Evolutionary conservation across 768 basidiomycete genomes (phyloP).

Genomic region (Termitomyces sp.): DNA sequence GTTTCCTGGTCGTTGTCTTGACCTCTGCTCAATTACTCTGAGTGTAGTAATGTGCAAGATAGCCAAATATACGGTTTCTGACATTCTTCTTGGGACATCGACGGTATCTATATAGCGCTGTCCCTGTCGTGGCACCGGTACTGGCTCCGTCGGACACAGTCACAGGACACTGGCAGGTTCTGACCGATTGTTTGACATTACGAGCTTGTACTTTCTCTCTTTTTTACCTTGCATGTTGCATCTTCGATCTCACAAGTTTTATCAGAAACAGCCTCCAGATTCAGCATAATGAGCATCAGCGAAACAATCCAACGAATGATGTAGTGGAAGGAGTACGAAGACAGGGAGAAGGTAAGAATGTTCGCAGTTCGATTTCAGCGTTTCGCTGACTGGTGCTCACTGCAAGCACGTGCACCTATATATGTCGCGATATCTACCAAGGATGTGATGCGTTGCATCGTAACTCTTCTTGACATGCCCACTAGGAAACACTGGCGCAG

Average conservation of each 20-base stretch:
- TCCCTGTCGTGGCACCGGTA: no score
- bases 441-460: not conserved
- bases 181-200: no score
- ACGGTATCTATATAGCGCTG: not conserved
- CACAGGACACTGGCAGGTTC: no score
- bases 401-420: not conserved
- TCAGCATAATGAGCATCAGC: no score
- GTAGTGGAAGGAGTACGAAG: not conserved
- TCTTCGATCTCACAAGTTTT: no score
- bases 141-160: not conserved
- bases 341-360: not conserved
- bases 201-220: no score
- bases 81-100: not conserved
- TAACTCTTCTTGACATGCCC: not conserved
- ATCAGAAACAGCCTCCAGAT: not conserved
- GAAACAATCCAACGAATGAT: not conserved
- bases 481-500: not conserved
- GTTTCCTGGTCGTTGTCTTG: not conserved
- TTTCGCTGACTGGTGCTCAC: not conserved
- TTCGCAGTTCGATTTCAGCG: not conserved
- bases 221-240: no score
- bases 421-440: not conserved
- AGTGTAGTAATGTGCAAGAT: no score
- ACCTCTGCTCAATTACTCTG: not conserved
- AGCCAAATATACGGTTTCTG: not conserved